Base-by-base conservation (phyloP, 495 filamentous ascomycete species). In the Astrothelium subdiscretum region DNA sequence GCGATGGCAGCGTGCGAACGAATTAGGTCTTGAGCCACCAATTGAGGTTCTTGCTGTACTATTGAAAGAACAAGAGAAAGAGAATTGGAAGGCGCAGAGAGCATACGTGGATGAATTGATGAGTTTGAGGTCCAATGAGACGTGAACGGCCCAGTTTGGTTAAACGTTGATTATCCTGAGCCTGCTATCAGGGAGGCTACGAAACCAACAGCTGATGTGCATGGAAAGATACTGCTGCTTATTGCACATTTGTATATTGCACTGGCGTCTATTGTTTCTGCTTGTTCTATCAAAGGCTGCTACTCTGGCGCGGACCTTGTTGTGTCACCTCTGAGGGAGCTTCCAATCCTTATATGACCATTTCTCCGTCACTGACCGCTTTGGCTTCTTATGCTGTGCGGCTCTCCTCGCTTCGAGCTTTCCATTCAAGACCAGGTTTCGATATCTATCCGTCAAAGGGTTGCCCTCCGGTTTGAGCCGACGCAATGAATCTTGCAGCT, bases 291-390 rank as follows among this genome's bases (percentile, higher is more conserved):
- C n/a, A n/a, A n/a, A n/a, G n/a, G n/a, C n/a, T n/a, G n/a, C n/a
- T n/a, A n/a, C n/a, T n/a, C n/a, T n/a, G n/a, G n/a, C n/a, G n/a
- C n/a, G n/a, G n/a, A n/a, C n/a, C n/a, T n/a, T n/a, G n/a, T n/a
- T n/a, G n/a, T n/a, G n/a, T n/a, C n/a, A n/a, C n/a, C n/a, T n/a
- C 22, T 63, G 31, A 1, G 77, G 77, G 8, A 85, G 73, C 72
- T 82, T 83, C 77, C 96, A 97, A 73, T 98, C 94, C 78, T 97
- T 97, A 72, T 92, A 89, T 59, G 85, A 80, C 94, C 94, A 98
- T 76, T 96, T 97, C 82, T 96, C 95, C 18, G 90, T 96, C 72
- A 85, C 86, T 68, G 76, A 85, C 80, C 84, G 89, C 63, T 82
- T 79, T 76, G 92, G 89, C 80, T 88, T 92, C 63, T 78, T 79